Evolutionary conservation across 2,329 filamentous ascomycete species (phyloP).

Genomic region (Colletotrichum nymphaeae): DNA sequence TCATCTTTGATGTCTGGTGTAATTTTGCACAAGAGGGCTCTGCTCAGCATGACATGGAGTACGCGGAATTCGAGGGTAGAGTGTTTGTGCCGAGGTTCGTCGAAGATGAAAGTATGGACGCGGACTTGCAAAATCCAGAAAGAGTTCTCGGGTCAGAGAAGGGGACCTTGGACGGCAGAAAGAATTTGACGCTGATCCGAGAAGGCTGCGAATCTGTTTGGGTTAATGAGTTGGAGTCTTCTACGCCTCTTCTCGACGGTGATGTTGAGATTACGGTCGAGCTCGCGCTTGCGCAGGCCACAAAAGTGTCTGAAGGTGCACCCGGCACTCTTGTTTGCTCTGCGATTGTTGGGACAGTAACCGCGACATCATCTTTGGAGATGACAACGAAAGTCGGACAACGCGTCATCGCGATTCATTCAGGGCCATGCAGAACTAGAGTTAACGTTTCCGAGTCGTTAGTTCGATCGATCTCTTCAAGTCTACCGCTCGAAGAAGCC

Average conservation of each 20-base stretch:
- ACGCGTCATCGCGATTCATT: not conserved
- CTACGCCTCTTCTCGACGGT: not conserved
- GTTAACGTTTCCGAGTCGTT: not conserved
- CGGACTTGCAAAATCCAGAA: not conserved
- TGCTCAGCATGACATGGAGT: conserved; percentile 27
- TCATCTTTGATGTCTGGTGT: not conserved
- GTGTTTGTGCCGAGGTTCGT: conserved; percentile 30
- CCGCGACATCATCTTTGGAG: not conserved
- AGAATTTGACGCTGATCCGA: not conserved
- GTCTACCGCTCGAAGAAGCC: not conserved
- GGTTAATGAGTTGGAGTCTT: not conserved
- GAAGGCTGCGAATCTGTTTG: not conserved
- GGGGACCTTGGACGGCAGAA: not conserved
- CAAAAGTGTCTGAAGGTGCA: too few relatives aligned
- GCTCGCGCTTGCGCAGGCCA: not conserved
- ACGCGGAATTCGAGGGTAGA: conserved; percentile 23
- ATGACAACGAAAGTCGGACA: not conserved
- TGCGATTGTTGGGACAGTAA: not conserved
- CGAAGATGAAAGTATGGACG: conserved; percentile 27
- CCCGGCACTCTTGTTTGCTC: too few relatives aligned
- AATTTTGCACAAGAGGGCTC: not conserved
- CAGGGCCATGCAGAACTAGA: not conserved
- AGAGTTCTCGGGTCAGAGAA: not conserved
- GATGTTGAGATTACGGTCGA: not conserved
- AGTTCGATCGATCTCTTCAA: not conserved